phyloP scores from a whole-genome alignment of 2,329 filamentous ascomycete genomes.

The Fonsecaea pugnacius region DNA sequence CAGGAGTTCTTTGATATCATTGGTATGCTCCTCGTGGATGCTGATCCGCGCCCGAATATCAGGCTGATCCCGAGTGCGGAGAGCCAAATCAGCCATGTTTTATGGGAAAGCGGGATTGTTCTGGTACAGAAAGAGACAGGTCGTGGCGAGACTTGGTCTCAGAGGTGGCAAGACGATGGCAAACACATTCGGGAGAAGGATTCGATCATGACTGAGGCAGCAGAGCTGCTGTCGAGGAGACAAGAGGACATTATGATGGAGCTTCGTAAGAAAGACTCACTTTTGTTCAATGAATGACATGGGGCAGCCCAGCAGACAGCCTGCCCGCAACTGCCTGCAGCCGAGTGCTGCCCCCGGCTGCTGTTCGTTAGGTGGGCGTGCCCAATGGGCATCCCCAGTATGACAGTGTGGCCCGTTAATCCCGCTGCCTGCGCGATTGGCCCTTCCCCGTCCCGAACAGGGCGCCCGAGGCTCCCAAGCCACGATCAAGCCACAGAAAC shows the following conservation, averaged over 20 bases:
- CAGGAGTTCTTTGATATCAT: slow-evolving; percentile 27
- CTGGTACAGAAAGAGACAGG: not conserved
- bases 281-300: slow-evolving; percentile 34
- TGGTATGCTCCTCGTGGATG: slow-evolving; percentile 26
- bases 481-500: slow-evolving; percentile 15
- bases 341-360: slow-evolving; percentile 1
- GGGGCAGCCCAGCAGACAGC: not conserved
- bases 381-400: not conserved
- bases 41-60: slow-evolving; percentile 32
- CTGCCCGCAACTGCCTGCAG: slow-evolving; percentile 4
- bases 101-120: not conserved
- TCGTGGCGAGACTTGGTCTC: slow-evolving; percentile 24
- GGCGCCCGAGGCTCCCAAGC: slow-evolving; percentile 19
- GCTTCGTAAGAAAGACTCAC: slow-evolving; percentile 28
- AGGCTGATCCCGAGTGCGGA: slow-evolving; percentile 26
- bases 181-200: slow-evolving; percentile 6
- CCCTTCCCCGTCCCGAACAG: slow-evolving; percentile 6
- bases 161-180: slow-evolving; percentile 20
- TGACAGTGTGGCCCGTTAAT: not conserved
- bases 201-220: slow-evolving; percentile 26
- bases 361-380: not conserved
- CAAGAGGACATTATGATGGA: slow-evolving; percentile 26
- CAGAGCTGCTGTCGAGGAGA: slow-evolving; percentile 20
- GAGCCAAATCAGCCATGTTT: slow-evolving; percentile 27
- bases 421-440: slow-evolving; percentile 6